A percentile compares a stretch with the other conserved stretches of the same genome.
Conservation (phyloP, 331 rosid species). For the Saraca asoca region DNA sequence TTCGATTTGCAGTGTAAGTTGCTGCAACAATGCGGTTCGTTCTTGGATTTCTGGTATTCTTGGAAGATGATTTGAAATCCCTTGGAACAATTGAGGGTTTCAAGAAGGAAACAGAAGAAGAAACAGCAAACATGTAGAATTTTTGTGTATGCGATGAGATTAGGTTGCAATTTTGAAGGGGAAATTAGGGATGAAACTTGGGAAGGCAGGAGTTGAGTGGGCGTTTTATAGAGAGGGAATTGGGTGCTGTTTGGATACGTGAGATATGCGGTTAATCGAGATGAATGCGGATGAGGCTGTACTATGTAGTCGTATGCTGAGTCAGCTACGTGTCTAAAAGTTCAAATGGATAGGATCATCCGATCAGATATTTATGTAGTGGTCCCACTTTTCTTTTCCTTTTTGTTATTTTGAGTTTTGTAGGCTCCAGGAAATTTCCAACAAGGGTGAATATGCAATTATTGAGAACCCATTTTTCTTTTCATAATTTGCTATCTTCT, state of each 20-base stretch:
- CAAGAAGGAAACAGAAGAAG: not conserved
- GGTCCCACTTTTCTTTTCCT: no score
- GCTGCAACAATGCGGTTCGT: not conserved
- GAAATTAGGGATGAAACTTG: conserved; percentile 2
- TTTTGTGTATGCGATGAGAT: not conserved
- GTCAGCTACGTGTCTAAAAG: conserved; percentile 29
- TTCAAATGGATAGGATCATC: conserved; percentile 45
- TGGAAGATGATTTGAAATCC: not conserved
- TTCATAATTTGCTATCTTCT: no score
- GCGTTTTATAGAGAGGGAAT: conserved; percentile 12
- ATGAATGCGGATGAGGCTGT: conserved; percentile 23
- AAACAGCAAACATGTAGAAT: not conserved
- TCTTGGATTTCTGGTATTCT: not conserved
- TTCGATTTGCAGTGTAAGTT: conserved; percentile 12
- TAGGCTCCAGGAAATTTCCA: no score
- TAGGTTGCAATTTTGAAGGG: not conserved
- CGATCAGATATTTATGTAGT: not conserved
- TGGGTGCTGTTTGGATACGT: not conserved
- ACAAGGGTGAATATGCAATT: no score
- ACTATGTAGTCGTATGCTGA: conserved; percentile 41
- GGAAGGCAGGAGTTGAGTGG: not conserved
- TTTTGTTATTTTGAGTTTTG: no score
- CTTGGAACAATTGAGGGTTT: not conserved
- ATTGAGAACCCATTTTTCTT: no score
- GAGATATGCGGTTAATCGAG: not conserved